A percentile compares a stretch with the other conserved stretches of the same genome.
Conservation (phyloP, 1,284 basidiomycete species). For the Fistulinella staudtii region DNA sequence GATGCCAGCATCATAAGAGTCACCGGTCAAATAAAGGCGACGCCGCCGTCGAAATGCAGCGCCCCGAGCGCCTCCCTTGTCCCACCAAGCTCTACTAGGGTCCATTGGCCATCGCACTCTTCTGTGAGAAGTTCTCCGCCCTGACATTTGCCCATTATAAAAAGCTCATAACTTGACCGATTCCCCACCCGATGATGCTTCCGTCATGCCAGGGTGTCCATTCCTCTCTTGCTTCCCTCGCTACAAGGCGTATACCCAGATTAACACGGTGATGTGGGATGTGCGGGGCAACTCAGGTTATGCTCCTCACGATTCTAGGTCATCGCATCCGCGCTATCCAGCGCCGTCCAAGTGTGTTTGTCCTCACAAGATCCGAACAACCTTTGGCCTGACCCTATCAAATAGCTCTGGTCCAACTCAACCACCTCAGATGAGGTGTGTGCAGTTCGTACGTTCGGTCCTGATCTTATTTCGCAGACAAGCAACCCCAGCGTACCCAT, state of each 20-base stretch:
- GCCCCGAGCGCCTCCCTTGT: slow-evolving; percentile 9
- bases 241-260: slow-evolving; percentile 33
- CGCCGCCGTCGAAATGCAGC: slow-evolving; percentile 23
- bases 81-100: slow-evolving; percentile 26
- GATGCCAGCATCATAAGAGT: slow-evolving; percentile 12
- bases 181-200: slow-evolving; percentile 10
- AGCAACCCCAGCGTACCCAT: slow-evolving; percentile 12
- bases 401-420: slow-evolving; percentile 6
- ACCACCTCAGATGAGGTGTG: slow-evolving; percentile 18
- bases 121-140: slow-evolving; percentile 17
- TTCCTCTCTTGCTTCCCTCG: slow-evolving; percentile 31
- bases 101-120: slow-evolving; percentile 17
- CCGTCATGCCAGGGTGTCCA: slow-evolving; percentile 30
- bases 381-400: slow-evolving; percentile 7
- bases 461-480: slow-evolving; percentile 10
- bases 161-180: slow-evolving; percentile 6
- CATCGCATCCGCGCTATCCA: slow-evolving; percentile 19
- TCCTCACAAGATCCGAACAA: not conserved
- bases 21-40: slow-evolving; percentile 31
- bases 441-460: not conserved
- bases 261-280: slow-evolving; percentile 32
- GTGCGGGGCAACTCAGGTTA: slow-evolving; percentile 20
- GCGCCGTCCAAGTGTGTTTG: slow-evolving; percentile 17
- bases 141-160: slow-evolving; percentile 22
- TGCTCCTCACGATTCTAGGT: slow-evolving; percentile 8